Evolutionary conservation across 2,329 filamentous ascomycete genomes (phyloP), one percentile per base, ranked within the genome.

Genomic region (Shiraia sp.): DNA sequence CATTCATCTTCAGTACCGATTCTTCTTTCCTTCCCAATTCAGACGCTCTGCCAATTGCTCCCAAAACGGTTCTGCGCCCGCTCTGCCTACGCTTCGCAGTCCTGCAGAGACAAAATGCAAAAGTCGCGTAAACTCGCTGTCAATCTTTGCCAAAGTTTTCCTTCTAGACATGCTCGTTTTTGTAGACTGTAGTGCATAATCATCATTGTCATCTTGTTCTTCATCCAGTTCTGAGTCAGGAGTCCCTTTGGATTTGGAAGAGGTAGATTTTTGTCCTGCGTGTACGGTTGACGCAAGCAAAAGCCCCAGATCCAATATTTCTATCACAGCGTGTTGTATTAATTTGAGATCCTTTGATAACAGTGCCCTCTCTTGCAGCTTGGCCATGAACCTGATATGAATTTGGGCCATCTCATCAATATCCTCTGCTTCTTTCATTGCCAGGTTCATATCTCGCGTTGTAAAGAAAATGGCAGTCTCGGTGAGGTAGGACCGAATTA

Each of bases 21-120:
- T 45, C 22, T 37, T 49, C 33, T 39, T 51, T 26, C 45, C 51
- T 36, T 61, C 72, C 59, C 76, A 76, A 55, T 91, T 86, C 31
- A 95, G 68, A 74, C 86, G 87, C 66, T 95, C 89, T 0, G 87
- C 89, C 46, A 96, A 65, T 45, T 87, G 82, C 68, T 93, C 88
- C 87, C 90, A 92, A 63, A 85, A 79, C 61, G 59, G 77, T 70
- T 88, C 83, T 19, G 82, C 82, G 33, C 87, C 85, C 24, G 85
- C 87, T 55, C 90, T 79, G 35, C 88, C 85, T 8, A 93, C 81
- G 8, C 86, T 86, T 39, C 85, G 81, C 49, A 96, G 64, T 0
- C 88, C 90, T 35, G 85, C 82, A 2, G 79, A 79, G 10, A 93
- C 76, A 64, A 95, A 95, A 0, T 79, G 74, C 19, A 90, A 59